A percentile compares a stretch with the other conserved stretches of the same genome.
Evolutionary conservation across 2,329 filamentous ascomycete species (phyloP).

Genomic region (Paraconiothyrium brasiliense): DNA sequence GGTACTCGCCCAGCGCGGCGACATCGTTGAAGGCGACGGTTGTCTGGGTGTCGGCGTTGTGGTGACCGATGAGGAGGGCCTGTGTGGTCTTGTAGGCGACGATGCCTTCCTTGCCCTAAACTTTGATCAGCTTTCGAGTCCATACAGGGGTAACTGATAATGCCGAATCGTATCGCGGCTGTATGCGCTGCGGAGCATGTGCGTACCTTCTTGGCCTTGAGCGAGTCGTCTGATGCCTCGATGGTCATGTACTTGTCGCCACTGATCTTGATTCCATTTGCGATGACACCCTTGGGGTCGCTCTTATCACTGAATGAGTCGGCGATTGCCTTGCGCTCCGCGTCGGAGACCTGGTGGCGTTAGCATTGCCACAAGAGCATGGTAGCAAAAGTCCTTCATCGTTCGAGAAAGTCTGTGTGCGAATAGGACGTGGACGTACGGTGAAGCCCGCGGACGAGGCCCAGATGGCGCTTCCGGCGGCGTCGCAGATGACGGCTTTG

Average conservation of each 20-base stretch:
- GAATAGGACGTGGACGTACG: conserved; percentile 62
- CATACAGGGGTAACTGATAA: conserved; percentile 8
- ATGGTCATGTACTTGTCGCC: conserved; percentile 82
- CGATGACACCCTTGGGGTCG: conserved; percentile 72
- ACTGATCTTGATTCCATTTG: conserved; percentile 77
- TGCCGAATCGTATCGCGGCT: conserved; percentile 6
- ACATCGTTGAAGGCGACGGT: conserved; percentile 81
- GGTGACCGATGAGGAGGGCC: conserved; percentile 88
- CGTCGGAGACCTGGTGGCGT: conserved; percentile 57
- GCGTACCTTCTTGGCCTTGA: conserved; percentile 86
- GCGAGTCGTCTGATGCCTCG: conserved; percentile 77
- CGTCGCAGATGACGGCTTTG: conserved; percentile 62
- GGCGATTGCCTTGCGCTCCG: conserved; percentile 66
- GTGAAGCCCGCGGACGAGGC: conserved; percentile 88
- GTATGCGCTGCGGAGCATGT: not conserved
- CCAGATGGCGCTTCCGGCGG: conserved; percentile 65
- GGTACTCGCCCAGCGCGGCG: conserved; percentile 86
- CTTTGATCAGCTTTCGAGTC: conserved; percentile 20
- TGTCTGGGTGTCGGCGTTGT: conserved; percentile 77
- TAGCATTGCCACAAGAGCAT: conserved; percentile 9
- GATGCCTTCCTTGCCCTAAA: conserved; percentile 80
- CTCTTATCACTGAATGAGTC: conserved; percentile 63
- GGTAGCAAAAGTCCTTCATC: conserved; percentile 1
- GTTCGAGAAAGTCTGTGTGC: conserved; percentile 13
- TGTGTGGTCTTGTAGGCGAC: conserved; percentile 86